Evolutionary conservation across 2,329 filamentous ascomycete species (phyloP).

Genomic region (Kalmusia sp.): DNA sequence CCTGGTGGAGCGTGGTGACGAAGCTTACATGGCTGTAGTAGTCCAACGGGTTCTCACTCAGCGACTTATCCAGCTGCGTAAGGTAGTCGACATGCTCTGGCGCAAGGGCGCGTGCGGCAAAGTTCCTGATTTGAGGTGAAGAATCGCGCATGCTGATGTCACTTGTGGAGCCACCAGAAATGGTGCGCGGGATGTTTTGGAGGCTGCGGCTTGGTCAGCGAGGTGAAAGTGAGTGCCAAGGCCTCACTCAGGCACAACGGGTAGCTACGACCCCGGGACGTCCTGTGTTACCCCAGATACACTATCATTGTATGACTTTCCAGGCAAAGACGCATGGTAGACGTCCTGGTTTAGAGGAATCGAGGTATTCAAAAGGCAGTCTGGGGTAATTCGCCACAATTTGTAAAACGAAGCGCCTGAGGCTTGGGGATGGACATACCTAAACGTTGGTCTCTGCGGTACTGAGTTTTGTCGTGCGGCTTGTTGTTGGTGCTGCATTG

Average conservation of each 20-base stretch:
- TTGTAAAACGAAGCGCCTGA: too few species aligned
- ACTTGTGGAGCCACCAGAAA: constrained; percentile 53
- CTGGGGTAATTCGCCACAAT: not conserved
- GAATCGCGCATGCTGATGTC: constrained; percentile 57
- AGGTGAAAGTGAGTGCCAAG: constrained; percentile 18
- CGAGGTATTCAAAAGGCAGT: too few species aligned
- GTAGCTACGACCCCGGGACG: constrained; percentile 29
- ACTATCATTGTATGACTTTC: too few species aligned
- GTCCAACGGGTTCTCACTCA: constrained; percentile 57
- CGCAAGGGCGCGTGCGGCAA: constrained; percentile 52
- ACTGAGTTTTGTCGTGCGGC: constrained; percentile 45
- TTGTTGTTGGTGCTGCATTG: constrained; percentile 56
- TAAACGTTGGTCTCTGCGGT: constrained; percentile 44
- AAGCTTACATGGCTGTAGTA: constrained; percentile 57
- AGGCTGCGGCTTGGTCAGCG: constrained; percentile 23
- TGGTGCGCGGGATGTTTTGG: constrained; percentile 44
- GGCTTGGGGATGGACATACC: too few species aligned
- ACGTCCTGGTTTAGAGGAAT: too few species aligned
- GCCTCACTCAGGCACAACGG: constrained; percentile 14
- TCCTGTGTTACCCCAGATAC: not conserved
- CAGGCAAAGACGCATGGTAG: too few species aligned
- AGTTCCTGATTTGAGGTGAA: constrained; percentile 52
- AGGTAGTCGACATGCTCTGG: constrained; percentile 52
- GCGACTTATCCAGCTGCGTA: constrained; percentile 51
- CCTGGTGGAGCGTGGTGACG: constrained; percentile 57